A percentile compares a stretch with the other conserved stretches of the same genome.
Evolutionary conservation across 257 asterid genomes (phyloP).

Genomic region (Solanum lignicaule): DNA sequence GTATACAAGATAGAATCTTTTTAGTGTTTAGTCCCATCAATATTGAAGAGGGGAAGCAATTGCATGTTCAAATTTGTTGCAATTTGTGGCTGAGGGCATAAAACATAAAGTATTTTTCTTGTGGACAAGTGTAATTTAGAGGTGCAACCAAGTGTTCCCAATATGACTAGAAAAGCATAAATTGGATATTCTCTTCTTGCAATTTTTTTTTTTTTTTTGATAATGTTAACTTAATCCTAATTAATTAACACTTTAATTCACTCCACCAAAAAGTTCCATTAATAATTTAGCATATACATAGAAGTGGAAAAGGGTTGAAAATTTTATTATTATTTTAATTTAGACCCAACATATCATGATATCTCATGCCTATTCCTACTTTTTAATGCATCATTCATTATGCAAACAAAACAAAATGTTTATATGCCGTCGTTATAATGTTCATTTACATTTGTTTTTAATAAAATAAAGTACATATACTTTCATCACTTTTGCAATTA

Average conservation of each 20-base stretch:
- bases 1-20: not conserved
- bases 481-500: not conserved
- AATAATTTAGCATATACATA: slow-evolving; percentile 2
- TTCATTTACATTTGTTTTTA: not conserved
- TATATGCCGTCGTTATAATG: not conserved
- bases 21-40: not conserved
- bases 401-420: not conserved
- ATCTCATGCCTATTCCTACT: not conserved
- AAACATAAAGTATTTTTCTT: not conserved
- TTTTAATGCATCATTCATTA: not conserved
- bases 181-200: slow-evolving; percentile 13
- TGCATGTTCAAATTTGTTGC: not conserved
- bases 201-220: not conserved
- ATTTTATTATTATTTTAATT: not conserved
- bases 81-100: not conserved
- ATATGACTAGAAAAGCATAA: slow-evolving; percentile 19
- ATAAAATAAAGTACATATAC: not conserved
- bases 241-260: not conserved
- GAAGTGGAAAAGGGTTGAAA: slow-evolving; percentile 23
- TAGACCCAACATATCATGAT: not conserved
- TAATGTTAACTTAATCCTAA: not conserved
- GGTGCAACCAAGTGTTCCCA: slow-evolving; percentile 8
- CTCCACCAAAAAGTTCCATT: slow-evolving; percentile 9
- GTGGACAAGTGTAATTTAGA: not conserved
- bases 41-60: not conserved